A percentile compares a stretch with the other conserved stretches of the same genome.
Conservation (phyloP, 2,329 filamentous ascomycete genomes). For the Xylariaceae sp. region DNA sequence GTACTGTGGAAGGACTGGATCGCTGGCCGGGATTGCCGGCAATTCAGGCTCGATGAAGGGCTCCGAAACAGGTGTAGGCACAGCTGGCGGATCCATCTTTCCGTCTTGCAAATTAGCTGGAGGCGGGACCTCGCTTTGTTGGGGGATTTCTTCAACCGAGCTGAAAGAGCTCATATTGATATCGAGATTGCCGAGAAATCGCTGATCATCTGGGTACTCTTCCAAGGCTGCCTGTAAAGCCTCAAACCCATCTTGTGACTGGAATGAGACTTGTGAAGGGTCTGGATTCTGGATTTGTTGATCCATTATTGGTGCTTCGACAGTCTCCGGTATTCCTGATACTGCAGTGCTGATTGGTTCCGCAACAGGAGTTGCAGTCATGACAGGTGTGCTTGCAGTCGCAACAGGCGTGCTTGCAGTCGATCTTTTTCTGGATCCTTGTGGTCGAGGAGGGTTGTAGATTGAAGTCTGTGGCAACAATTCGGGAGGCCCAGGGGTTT, state of each 20-base stretch:
- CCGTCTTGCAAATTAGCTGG: constrained; percentile 1
- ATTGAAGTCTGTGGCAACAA: constrained; percentile 40
- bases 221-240: constrained; percentile 21
- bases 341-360: background rate
- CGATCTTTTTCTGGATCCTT: constrained; percentile 18
- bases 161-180: constrained; percentile 20
- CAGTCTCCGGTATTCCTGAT: background rate
- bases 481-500: constrained; percentile 41
- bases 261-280: constrained; percentile 7
- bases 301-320: constrained; percentile 13
- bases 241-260: constrained; percentile 18
- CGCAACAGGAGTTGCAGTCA: constrained; percentile 8
- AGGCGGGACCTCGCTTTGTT: constrained; percentile 7
- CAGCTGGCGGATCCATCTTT: constrained; percentile 22
- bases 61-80: constrained; percentile 20
- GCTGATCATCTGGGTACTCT: constrained; percentile 22
- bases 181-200: constrained; percentile 18
- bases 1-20: constrained; percentile 36
- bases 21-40: constrained; percentile 41
- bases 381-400: constrained; percentile 12
- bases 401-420: constrained; percentile 16
- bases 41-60: constrained; percentile 30
- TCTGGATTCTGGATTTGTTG: constrained; percentile 14
- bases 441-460: constrained; percentile 35
- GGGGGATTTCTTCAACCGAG: constrained; percentile 14